phyloP scores from a whole-genome alignment of 2,329 filamentous ascomycete genomes.

The Colletotrichum sp. region DNA sequence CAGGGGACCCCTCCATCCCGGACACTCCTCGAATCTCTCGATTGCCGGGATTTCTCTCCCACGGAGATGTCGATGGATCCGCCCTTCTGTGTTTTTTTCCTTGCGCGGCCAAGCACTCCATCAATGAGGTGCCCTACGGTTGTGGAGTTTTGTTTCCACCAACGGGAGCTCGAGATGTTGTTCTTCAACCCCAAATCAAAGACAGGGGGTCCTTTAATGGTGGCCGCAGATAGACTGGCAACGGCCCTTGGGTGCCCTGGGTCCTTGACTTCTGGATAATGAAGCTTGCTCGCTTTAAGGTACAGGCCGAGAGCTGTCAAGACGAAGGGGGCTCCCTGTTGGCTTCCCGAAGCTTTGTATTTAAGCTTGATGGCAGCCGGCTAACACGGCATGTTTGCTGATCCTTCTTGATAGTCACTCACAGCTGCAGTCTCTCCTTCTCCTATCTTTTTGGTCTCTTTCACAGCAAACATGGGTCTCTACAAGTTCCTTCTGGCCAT shows the following conservation, averaged over 20 bases:
- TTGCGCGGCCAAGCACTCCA: not conserved
- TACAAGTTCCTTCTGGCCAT: conserved; percentile 18
- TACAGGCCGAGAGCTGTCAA: not conserved
- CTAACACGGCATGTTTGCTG: not conserved
- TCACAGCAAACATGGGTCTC: conserved; percentile 10
- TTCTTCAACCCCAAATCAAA: not conserved
- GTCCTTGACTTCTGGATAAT: not conserved
- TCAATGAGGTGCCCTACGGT: conserved; percentile 1
- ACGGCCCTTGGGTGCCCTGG: not conserved
- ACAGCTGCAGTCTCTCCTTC: conserved; percentile 7
- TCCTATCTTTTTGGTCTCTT: not conserved
- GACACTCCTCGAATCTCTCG: conserved; percentile 6
- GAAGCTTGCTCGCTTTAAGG: not conserved
- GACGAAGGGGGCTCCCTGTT: not conserved
- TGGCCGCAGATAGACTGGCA: conserved; percentile 1
- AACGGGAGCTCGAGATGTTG: not conserved
- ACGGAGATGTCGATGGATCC: conserved; percentile 7
- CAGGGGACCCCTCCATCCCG: not conserved
- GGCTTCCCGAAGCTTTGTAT: conserved; percentile 5
- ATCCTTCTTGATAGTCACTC: not conserved
- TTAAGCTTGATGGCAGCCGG: conserved; percentile 18
- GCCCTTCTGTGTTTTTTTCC: not conserved
- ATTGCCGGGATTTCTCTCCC: conserved; percentile 14
- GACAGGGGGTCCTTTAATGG: not conserved
- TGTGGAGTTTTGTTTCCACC: conserved; percentile 17